Evolutionary conservation across 176 grass and related monocot species (phyloP).

Genomic region (Oryza australiensis): DNA sequence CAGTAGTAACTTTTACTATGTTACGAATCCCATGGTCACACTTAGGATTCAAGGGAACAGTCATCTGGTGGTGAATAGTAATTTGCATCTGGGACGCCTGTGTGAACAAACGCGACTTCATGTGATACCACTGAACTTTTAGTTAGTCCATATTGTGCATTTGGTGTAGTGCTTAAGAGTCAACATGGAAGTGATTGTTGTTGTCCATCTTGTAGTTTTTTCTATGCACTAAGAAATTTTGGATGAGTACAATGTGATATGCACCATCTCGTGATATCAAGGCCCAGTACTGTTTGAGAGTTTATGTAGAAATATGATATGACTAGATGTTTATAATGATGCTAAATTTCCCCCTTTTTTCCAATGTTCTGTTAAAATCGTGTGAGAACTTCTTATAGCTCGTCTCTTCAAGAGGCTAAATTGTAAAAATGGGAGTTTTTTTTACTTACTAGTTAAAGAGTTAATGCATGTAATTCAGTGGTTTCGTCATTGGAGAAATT

Average conservation of each 20-base stretch:
- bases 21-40: not conserved
- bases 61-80: not conserved
- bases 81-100: not conserved
- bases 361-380: slow-evolving; percentile 14
- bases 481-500: not conserved
- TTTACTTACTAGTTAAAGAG: not conserved
- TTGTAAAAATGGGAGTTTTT: not conserved
- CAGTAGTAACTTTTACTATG: not conserved
- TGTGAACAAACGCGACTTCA: not conserved
- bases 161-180: not conserved
- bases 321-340: not conserved
- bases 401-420: slow-evolving; percentile 29
- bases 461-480: not conserved
- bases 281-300: not conserved
- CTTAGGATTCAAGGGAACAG: not conserved
- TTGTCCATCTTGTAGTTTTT: slow-evolving; percentile 2
- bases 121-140: not conserved
- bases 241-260: not conserved
- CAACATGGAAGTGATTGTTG: not conserved
- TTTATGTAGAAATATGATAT: not conserved
- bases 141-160: not conserved
- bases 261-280: not conserved
- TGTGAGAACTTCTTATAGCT: not conserved
- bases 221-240: not conserved
- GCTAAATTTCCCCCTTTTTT: not conserved